Conservation (phyloP, 2,329 filamentous ascomycete genomes). For the Calonectria honghensis region DNA sequence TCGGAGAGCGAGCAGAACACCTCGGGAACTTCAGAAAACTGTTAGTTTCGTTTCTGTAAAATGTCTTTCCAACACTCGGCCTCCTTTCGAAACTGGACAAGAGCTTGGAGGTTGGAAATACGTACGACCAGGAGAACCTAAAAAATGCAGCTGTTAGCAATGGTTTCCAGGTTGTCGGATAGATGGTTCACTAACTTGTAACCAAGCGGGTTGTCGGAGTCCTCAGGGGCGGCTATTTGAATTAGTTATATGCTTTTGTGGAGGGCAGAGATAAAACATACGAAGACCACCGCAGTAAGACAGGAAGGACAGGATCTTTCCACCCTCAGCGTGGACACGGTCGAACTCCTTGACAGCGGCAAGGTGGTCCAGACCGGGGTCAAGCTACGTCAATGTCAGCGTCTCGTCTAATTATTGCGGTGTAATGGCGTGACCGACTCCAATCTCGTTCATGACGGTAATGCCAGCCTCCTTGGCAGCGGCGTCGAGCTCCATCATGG, state of each 20-base stretch:
- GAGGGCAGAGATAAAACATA: constrained; percentile 51
- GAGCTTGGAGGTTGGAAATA: not conserved
- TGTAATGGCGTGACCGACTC: constrained; percentile 65
- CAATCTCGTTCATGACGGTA: constrained; percentile 98
- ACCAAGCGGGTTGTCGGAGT: constrained; percentile 90
- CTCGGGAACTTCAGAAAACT: constrained; percentile 72
- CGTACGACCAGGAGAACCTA: constrained; percentile 48
- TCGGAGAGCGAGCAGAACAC: constrained; percentile 89
- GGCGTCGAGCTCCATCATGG: constrained; percentile 91
- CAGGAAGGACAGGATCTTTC: constrained; percentile 88
- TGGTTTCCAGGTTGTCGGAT: not conserved
- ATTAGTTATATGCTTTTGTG: not conserved
- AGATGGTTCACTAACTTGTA: constrained; percentile 77
- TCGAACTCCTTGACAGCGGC: constrained; percentile 92
- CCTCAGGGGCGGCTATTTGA: constrained; percentile 68
- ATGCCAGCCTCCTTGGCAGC: constrained; percentile 92
- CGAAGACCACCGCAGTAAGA: constrained; percentile 89
- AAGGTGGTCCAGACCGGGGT: constrained; percentile 60
- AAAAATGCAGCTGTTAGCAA: not conserved
- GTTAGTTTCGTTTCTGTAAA: not conserved
- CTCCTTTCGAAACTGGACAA: not conserved
- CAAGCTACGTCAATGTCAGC: constrained; percentile 39
- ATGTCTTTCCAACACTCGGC: too few species aligned
- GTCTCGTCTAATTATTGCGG: not conserved
- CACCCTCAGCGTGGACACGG: constrained; percentile 89